Conservation (phyloP, 371 early-diverging fungal genomes). For the Lichtheimia ornata region DNA sequence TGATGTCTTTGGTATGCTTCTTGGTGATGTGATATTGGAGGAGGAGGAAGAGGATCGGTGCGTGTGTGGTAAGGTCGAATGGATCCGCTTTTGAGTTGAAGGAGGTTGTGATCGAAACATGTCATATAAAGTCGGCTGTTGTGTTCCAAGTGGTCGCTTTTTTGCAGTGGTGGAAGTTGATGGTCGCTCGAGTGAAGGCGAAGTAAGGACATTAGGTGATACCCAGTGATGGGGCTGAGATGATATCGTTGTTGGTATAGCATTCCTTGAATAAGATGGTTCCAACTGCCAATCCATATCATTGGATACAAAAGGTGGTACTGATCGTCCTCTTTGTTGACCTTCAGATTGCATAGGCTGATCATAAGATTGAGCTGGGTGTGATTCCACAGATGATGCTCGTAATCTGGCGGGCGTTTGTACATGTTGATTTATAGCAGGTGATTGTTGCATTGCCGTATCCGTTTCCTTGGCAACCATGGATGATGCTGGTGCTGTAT, state of each 20-base stretch:
- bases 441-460: not conserved
- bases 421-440: too few relatives aligned
- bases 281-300: not conserved
- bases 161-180: not conserved
- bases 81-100: not conserved
- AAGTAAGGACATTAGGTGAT: not conserved
- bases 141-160: not conserved
- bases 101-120: not conserved
- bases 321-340: not conserved
- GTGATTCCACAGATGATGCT: not conserved
- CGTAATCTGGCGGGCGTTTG: not conserved
- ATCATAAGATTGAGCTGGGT: not conserved
- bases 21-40: not conserved
- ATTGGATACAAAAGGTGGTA: not conserved
- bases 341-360: not conserved
- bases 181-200: too few relatives aligned
- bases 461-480: not conserved
- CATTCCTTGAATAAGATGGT: not conserved
- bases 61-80: not conserved
- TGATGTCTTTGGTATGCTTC: not conserved
- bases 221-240: not conserved
- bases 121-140: conserved; percentile 1
- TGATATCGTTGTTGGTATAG: not conserved
- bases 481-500: not conserved
- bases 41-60: not conserved